Percentiles rank a stretch among this genome's conserved stretches.
Conservation (phyloP, 1,284 basidiomycete species). For the Malassezia japonica region DNA sequence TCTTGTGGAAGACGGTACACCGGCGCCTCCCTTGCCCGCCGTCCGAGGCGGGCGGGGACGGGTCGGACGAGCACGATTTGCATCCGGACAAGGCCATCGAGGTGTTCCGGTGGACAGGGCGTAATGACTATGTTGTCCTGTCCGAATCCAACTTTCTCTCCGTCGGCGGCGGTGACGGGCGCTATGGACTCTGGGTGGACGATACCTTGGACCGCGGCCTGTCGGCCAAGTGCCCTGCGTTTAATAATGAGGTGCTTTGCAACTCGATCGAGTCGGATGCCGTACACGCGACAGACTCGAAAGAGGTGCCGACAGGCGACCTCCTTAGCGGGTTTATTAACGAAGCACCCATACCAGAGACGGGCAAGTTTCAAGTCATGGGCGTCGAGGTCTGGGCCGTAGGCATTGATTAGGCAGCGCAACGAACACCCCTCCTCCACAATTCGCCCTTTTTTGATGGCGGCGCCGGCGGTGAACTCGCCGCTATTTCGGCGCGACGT, state of each 20-base stretch:
- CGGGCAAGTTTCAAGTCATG: slow-evolving; percentile 65
- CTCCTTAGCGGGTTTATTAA: slow-evolving; percentile 8
- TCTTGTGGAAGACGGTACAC: slow-evolving; percentile 53
- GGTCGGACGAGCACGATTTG: not conserved
- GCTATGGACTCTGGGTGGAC: slow-evolving; percentile 72
- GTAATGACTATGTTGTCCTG: slow-evolving; percentile 81
- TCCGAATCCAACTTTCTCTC: slow-evolving; percentile 54
- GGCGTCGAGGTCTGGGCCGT: slow-evolving; percentile 72
- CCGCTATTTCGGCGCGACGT: not conserved
- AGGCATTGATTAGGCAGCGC: slow-evolving; percentile 52
- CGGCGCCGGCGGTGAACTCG: not conserved
- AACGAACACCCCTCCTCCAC: not conserved
- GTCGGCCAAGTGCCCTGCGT: slow-evolving; percentile 72
- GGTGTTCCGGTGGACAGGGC: slow-evolving; percentile 76
- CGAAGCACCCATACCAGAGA: slow-evolving; percentile 53
- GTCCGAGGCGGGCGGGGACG: slow-evolving; percentile 27
- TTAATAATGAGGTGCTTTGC: slow-evolving; percentile 75
- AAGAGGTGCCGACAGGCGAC: slow-evolving; percentile 10
- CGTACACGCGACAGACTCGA: slow-evolving; percentile 4
- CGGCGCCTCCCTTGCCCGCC: slow-evolving; percentile 32
- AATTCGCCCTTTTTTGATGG: not conserved
- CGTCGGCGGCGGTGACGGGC: slow-evolving; percentile 40
- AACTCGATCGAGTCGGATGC: slow-evolving; percentile 7
- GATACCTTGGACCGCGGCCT: slow-evolving; percentile 70
- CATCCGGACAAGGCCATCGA: slow-evolving; percentile 48